These are phyloP conservation scores for Citrus inodora DNA, from an alignment of 345 rosid genomes.

Conservation along the genomic window DNA sequence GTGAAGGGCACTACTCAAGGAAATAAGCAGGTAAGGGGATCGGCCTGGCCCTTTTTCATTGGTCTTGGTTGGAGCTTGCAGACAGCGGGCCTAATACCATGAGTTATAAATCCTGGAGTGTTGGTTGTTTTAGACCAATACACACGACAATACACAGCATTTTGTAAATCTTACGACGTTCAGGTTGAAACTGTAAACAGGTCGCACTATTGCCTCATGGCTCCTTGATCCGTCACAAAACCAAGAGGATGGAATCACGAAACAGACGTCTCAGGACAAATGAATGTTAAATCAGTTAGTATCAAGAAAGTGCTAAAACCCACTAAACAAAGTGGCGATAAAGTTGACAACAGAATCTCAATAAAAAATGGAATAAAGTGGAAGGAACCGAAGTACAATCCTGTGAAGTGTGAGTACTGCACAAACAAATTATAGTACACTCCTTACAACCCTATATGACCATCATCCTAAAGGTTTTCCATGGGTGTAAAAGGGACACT, in stretches of 20 bases:
- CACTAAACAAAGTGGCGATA: conserved; percentile 5
- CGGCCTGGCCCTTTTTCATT: no score
- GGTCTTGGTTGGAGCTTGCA: no score
- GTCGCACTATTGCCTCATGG: background rate
- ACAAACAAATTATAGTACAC: conserved; percentile 24
- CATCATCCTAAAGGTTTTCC: conserved; percentile 35
- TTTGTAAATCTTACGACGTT: background rate
- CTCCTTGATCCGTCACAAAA: background rate
- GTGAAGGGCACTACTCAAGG: no score
- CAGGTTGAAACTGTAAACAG: no score
- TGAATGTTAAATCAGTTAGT: background rate
- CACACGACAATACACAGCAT: background rate
- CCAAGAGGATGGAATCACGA: background rate
- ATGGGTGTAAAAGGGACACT: conserved; percentile 39
- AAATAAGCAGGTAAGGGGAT: no score
- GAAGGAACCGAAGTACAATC: conserved; percentile 19
- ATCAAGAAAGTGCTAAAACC: background rate
- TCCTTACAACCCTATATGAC: conserved; percentile 3
- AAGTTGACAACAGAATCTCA: conserved; percentile 7
- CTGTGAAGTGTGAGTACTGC: conserved; percentile 21
- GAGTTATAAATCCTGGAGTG: no score
- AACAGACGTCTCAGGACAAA: background rate
- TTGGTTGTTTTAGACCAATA: no score
- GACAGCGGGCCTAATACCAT: no score
- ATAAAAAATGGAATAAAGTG: conserved; percentile 11